These are phyloP conservation scores for Pestalotiopsis sp. DNA, from an alignment of 2,329 filamentous ascomycete genomes.

Conservation along the genomic window DNA sequence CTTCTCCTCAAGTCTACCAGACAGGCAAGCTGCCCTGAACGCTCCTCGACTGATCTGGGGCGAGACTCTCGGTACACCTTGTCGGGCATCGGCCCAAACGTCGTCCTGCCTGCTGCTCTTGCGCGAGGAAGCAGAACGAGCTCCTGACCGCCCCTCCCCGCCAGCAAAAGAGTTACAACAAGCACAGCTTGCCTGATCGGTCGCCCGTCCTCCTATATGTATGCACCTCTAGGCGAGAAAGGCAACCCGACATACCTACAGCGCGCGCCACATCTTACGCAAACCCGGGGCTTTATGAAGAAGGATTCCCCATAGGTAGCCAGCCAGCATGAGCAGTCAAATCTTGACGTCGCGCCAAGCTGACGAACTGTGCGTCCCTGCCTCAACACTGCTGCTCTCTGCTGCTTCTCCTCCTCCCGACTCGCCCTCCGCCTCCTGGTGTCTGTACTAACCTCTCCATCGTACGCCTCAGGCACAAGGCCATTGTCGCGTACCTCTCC, in stretches of 20 bases:
- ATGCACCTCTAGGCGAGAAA: not conserved
- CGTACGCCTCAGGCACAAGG: slow-evolving; percentile 64
- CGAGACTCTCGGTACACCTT: not conserved
- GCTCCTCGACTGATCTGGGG: not conserved
- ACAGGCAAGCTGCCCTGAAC: not conserved
- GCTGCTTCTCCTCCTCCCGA: slow-evolving; percentile 13
- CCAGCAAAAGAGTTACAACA: not conserved
- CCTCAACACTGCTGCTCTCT: not conserved
- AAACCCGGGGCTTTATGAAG: slow-evolving; percentile 9
- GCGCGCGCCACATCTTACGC: not conserved
- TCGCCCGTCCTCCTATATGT: not conserved
- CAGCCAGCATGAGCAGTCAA: slow-evolving; percentile 27
- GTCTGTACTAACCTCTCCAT: slow-evolving; percentile 46
- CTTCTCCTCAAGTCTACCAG: too few relatives aligned
- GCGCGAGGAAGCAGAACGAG: not conserved
- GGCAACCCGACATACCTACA: not conserved
- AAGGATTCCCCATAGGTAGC: not conserved
- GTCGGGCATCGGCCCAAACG: not conserved
- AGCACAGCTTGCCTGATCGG: not conserved
- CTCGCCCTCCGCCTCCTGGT: slow-evolving; percentile 16
- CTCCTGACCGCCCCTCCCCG: not conserved
- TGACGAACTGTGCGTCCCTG: slow-evolving; percentile 29
- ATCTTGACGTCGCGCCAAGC: slow-evolving; percentile 34
- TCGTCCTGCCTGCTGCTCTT: not conserved
- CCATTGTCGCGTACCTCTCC: slow-evolving; percentile 85